These are phyloP conservation scores for Pseudogymnoascus verrucosus DNA, from an alignment of 2,329 filamentous ascomycete genomes.

Conservation along the genomic window DNA sequence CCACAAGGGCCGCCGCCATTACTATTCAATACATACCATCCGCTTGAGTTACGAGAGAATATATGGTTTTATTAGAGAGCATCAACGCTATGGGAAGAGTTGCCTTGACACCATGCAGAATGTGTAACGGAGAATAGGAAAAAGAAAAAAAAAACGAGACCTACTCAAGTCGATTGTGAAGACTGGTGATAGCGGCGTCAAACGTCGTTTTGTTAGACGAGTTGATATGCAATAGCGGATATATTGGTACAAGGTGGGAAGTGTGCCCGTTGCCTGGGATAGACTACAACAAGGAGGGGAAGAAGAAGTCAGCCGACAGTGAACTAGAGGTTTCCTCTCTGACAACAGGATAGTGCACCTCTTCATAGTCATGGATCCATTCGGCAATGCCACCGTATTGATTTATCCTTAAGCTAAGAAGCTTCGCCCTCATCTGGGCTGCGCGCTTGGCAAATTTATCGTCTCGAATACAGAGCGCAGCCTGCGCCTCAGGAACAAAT, in stretches of 20 bases:
- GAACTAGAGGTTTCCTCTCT: not conserved
- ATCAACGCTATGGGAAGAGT: not conserved
- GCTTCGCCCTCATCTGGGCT: not conserved
- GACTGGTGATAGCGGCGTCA: not conserved
- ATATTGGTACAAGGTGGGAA: not conserved
- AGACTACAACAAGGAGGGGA: conserved; percentile 10
- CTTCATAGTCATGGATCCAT: conserved; percentile 9
- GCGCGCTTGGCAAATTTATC: not conserved
- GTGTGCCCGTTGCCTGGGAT: not conserved
- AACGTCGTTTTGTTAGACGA: conserved; percentile 2
- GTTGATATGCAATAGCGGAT: not conserved
- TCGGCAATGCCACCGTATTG: conserved; percentile 8
- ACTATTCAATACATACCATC: not conserved
- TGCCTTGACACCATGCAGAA: not conserved
- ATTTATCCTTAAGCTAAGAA: not conserved
- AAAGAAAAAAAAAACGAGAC: not conserved
- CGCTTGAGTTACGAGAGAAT: not conserved
- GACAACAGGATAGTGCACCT: not conserved
- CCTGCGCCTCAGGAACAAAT: conserved; percentile 9
- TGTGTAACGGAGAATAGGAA: not conserved
- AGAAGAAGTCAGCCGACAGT: conserved; percentile 18
- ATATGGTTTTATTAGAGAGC: not conserved
- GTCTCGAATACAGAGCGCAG: not conserved
- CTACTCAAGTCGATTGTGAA: conserved; percentile 3
- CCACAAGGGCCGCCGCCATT: not conserved